These are phyloP conservation scores for Syncephalastrum contaminatum DNA, from an alignment of 371 early-diverging fungal species.

Conservation along the genomic window DNA sequence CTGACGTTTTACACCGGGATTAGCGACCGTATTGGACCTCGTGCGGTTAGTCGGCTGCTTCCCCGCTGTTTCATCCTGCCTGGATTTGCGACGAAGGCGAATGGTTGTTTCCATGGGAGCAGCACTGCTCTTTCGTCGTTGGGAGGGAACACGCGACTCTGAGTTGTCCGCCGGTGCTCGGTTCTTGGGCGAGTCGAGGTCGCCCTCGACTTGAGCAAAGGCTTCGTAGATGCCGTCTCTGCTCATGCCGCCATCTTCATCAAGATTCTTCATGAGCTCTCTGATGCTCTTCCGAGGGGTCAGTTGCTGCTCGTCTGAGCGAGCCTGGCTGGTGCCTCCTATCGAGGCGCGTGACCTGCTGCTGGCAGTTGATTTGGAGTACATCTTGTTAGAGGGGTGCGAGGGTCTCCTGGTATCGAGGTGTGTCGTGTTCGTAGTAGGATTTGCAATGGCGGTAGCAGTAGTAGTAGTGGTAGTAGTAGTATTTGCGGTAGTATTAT, in stretches of 20 bases:
- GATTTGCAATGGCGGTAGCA: slow-evolving; percentile 4
- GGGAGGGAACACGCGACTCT: background rate
- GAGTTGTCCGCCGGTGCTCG: slow-evolving; percentile 5
- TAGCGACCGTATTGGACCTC: background rate
- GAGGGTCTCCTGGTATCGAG: slow-evolving; percentile 9
- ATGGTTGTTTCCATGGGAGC: slow-evolving; percentile 5
- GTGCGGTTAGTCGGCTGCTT: slow-evolving; percentile 6
- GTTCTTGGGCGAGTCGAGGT: slow-evolving; percentile 4
- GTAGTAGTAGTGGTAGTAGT: no score
- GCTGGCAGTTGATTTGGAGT: slow-evolving; percentile 19
- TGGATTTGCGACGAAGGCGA: slow-evolving; percentile 12
- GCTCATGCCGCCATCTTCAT: slow-evolving; percentile 26
- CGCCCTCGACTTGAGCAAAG: slow-evolving; percentile 26
- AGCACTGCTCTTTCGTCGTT: background rate
- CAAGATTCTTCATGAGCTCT: slow-evolving; percentile 10
- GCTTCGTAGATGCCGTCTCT: slow-evolving; percentile 28
- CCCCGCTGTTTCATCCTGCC: background rate
- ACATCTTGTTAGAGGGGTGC: background rate
- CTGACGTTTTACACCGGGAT: background rate
- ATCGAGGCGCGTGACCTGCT: slow-evolving; percentile 18
- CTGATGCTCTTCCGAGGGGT: slow-evolving; percentile 16
- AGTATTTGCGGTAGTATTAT: no score
- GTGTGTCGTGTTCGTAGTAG: slow-evolving; percentile 9
- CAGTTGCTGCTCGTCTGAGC: slow-evolving; percentile 8
- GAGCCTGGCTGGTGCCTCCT: slow-evolving; percentile 2